These are phyloP conservation scores for Tuber indicum DNA, from an alignment of 495 filamentous ascomycete genomes.

Conservation along the genomic window DNA sequence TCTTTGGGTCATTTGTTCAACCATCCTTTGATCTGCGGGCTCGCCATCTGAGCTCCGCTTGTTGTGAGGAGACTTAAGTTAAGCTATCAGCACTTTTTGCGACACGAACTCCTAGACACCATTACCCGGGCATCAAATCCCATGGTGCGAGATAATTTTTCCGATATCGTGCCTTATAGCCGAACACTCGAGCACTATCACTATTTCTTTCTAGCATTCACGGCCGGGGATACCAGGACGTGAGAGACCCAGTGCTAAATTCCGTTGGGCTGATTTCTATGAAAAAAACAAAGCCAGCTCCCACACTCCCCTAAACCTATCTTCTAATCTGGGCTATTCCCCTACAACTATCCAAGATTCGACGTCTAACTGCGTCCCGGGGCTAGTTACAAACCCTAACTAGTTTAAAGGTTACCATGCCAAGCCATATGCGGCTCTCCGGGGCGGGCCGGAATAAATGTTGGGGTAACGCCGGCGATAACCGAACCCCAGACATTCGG, in stretches of 20 bases:
- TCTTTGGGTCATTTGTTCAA: too few relatives aligned
- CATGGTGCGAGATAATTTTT: too few relatives aligned
- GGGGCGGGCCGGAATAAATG: not conserved
- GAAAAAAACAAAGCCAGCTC: not conserved
- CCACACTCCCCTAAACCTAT: not conserved
- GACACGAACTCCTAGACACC: too few relatives aligned
- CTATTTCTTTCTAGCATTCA: not conserved
- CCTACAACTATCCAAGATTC: not conserved
- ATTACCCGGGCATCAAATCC: too few relatives aligned
- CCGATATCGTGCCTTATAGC: too few relatives aligned
- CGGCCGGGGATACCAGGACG: not conserved
- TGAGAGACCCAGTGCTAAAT: not conserved
- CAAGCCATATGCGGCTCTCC: not conserved
- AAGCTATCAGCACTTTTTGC: too few relatives aligned
- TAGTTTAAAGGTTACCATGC: not conserved
- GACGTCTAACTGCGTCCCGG: not conserved
- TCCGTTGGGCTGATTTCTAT: not conserved
- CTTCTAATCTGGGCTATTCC: not conserved
- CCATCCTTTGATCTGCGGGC: too few relatives aligned
- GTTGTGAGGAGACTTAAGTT: too few relatives aligned
- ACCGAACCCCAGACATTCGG: constrained; percentile 20
- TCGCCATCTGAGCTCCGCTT: too few relatives aligned
- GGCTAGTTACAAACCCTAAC: not conserved
- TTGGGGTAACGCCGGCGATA: constrained; percentile 22
- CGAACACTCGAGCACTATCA: too few relatives aligned